Evolutionary conservation across 2,329 filamentous ascomycete species (phyloP).

Genomic region (Talaromyces sp.): DNA sequence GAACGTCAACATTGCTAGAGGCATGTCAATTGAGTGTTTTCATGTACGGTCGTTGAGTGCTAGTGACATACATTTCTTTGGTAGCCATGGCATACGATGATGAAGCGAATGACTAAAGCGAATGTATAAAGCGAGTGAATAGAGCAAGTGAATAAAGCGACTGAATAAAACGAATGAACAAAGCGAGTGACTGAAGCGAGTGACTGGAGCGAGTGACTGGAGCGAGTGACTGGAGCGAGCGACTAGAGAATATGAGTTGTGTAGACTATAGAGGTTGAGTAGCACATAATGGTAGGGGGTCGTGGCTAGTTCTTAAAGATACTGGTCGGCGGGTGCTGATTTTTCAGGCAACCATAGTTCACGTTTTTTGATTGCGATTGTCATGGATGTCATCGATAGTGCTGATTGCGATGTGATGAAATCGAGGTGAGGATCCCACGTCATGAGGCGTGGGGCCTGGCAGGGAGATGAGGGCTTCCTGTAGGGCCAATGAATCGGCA

Average conservation of each 20-base stretch:
- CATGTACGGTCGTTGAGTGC: background rate
- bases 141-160: background rate
- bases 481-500: background rate
- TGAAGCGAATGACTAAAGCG: background rate
- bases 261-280: background rate
- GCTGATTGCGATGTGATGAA: background rate
- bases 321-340: background rate
- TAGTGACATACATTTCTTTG: background rate
- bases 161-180: no score
- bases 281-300: background rate
- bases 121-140: background rate
- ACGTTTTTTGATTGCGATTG: background rate
- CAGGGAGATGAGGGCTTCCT: no score
- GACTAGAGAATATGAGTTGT: no score
- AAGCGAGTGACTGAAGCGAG: background rate
- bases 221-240: no score
- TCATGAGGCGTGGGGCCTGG: background rate
- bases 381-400: background rate
- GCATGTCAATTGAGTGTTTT: background rate
- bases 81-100: background rate
- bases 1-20: constrained; percentile 67
- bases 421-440: background rate
- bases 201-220: background rate
- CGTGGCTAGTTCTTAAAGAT: background rate
- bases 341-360: background rate